A percentile compares a stretch with the other conserved stretches of the same genome.
phyloP scores from a whole-genome alignment of 1,139 yeast species.

The Nakaseomyces glabratus region DNA sequence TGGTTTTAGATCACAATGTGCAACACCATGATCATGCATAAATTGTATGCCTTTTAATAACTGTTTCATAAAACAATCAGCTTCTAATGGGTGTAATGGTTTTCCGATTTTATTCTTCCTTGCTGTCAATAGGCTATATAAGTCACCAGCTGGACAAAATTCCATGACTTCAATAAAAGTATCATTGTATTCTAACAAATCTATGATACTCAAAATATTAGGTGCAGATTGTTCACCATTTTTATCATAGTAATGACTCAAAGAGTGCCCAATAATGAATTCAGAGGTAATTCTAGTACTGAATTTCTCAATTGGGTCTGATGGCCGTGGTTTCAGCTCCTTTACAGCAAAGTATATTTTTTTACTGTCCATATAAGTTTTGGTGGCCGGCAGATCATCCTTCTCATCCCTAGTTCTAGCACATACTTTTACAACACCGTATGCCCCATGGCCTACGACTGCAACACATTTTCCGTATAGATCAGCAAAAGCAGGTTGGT shows the following conservation, averaged over 20 bases:
- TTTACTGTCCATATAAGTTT: constrained; percentile 18
- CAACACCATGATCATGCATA: constrained; percentile 64
- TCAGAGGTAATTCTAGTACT: constrained; percentile 64
- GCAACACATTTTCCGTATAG: constrained; percentile 54
- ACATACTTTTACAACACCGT: constrained; percentile 53
- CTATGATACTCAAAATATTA: constrained; percentile 59
- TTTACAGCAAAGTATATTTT: constrained; percentile 54
- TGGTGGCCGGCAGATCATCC: constrained; percentile 18
- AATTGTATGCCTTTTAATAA: constrained; percentile 52
- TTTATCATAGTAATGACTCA: constrained; percentile 36
- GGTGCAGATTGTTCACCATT: constrained; percentile 32
- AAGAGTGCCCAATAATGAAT: constrained; percentile 59
- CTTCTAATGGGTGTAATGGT: constrained; percentile 42
- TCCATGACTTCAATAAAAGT: constrained; percentile 68
- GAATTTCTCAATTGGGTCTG: constrained; percentile 48
- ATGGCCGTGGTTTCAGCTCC: constrained; percentile 42
- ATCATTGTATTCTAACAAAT: constrained; percentile 47
- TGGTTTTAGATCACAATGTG: constrained; percentile 66
- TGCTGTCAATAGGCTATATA: constrained; percentile 38
- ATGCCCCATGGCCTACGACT: constrained; percentile 57
- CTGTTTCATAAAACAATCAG: constrained; percentile 64
- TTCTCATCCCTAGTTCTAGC: constrained; percentile 31
- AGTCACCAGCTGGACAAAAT: constrained; percentile 63
- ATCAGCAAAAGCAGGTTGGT: constrained; percentile 32
- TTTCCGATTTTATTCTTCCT: constrained; percentile 20